Evolutionary conservation across 2,329 filamentous ascomycete genomes (phyloP).

Genomic region (Botrytis elliptica): DNA sequence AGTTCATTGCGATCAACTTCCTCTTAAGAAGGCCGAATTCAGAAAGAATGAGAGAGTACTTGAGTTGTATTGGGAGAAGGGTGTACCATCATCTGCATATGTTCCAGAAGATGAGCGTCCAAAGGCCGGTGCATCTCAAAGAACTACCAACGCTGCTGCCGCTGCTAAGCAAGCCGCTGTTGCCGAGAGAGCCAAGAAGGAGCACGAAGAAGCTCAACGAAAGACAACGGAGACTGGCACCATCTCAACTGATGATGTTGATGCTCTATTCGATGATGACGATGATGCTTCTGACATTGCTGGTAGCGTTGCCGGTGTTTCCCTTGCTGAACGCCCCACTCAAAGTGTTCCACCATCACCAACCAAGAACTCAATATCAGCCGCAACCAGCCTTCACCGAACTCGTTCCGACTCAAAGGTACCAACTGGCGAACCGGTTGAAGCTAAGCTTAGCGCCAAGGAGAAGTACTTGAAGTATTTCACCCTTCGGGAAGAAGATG

Average conservation of each 20-base stretch:
- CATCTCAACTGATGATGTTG: constrained; percentile 87
- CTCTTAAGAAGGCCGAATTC: constrained; percentile 98
- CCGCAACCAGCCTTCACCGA: constrained; percentile 71
- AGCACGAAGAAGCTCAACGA: constrained; percentile 85
- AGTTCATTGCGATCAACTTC: constrained; percentile 96
- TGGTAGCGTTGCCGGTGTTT: constrained; percentile 90
- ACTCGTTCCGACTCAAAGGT: constrained; percentile 95
- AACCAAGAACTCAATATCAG: constrained; percentile 67
- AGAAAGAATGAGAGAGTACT: constrained; percentile 92
- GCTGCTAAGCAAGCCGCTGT: constrained; percentile 79
- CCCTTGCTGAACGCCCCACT: constrained; percentile 81
- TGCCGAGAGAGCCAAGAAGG: constrained; percentile 76
- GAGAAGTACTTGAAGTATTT: constrained; percentile 95
- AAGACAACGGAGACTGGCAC: constrained; percentile 94
- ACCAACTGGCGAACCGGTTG: constrained; percentile 68
- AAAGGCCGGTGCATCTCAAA: constrained; percentile 72
- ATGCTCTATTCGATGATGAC: constrained; percentile 94
- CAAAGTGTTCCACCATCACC: constrained; percentile 95
- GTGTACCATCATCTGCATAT: constrained; percentile 91
- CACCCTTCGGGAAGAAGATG: constrained; percentile 84
- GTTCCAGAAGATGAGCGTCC: constrained; percentile 96
- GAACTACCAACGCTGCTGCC: constrained; percentile 71
- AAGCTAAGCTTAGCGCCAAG: constrained; percentile 83
- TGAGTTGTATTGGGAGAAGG: constrained; percentile 99
- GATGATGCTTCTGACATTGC: constrained; percentile 78